Evolutionary conservation across 257 asterid genomes (phyloP).

Genomic region (Craterostigma plantagineum): DNA sequence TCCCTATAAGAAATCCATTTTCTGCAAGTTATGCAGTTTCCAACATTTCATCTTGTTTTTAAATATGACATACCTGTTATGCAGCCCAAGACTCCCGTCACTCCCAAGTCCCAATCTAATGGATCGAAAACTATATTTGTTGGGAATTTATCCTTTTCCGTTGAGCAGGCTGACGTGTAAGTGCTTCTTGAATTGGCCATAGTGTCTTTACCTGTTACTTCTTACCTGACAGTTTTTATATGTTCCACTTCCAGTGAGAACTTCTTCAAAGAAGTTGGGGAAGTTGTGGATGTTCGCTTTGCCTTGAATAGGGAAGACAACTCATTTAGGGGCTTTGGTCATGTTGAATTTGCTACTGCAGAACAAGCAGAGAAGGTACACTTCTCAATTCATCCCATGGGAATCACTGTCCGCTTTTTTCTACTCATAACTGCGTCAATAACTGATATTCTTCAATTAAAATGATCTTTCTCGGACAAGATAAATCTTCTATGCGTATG

Average conservation of each 20-base stretch:
- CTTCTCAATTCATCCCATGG: no score
- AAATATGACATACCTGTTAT: neutral
- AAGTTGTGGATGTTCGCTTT: constrained; percentile 48
- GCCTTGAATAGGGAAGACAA: constrained; percentile 25
- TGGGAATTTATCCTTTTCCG: constrained; percentile 54
- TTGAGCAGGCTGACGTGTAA: constrained; percentile 49
- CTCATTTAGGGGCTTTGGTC: constrained; percentile 48
- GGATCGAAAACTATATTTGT: constrained; percentile 53
- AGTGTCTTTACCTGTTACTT: neutral
- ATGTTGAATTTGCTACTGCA: constrained; percentile 39
- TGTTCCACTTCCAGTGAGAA: constrained; percentile 26
- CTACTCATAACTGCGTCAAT: no score
- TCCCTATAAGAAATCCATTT: no score
- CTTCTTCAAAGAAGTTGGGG: constrained; percentile 63
- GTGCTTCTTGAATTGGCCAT: constrained; percentile 7
- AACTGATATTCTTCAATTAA: no score
- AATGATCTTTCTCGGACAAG: no score
- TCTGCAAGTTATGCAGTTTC: neutral
- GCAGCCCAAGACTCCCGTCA: constrained; percentile 38
- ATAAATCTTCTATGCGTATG: no score
- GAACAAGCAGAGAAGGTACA: constrained; percentile 43
- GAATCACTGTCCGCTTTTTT: no score
- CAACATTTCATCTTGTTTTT: neutral
- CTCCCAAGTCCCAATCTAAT: constrained; percentile 18
- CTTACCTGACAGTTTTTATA: neutral